Base-by-base conservation (phyloP, 306 rosid species). In the Fragaria nilgerrensis region DNA sequence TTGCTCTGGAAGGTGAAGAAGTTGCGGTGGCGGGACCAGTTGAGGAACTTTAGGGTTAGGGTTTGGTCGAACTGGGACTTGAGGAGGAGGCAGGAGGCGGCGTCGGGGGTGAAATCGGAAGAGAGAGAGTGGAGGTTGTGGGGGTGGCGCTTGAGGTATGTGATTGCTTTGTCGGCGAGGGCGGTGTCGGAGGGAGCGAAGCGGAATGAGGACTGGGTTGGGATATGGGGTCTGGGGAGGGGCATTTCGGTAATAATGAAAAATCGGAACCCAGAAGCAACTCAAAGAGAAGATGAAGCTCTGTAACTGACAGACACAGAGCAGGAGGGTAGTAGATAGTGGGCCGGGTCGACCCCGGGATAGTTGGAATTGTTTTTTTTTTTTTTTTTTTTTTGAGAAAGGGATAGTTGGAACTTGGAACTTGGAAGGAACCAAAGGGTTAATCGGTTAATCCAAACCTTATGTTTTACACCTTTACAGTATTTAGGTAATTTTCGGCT, bases 81-180 rank as follows among this genome's bases (percentile, higher is more conserved):
- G 72, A 88, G 87, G 77, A 94, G 97, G n/a, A 92, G 55, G 82
- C 78, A 78, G 55, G 92, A 86, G 75, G 97, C 94, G 2, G 96
- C 93, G 32, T 83, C 80, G 10, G 92, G 97, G 47, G 96, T 92
- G 78, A 94, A 92, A 68, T 78, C 82, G 55, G 90, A 71, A 76
- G 89, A 65, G 19, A 92, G 85, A 19, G 83, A 82, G 16, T 77
- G 17, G 72, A 90, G 93, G 22, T 73, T 82, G 45, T 80, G 82
- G 17, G 98, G 94, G 63, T 90, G 91, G 82, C 96, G 91, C 50
- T 83, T 87, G 36, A 94, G 91, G 74, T 85, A 90, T 32, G 71
- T 19, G 73, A 92, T 83, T 22, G 98, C 97, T 80, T 81, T 92
- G 44, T 84, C 83, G 15, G 86, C 98, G 1, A 90, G 62, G 3